phyloP scores from a whole-genome alignment of 768 basidiomycete genomes.

The Leccinum subgranulosum region DNA sequence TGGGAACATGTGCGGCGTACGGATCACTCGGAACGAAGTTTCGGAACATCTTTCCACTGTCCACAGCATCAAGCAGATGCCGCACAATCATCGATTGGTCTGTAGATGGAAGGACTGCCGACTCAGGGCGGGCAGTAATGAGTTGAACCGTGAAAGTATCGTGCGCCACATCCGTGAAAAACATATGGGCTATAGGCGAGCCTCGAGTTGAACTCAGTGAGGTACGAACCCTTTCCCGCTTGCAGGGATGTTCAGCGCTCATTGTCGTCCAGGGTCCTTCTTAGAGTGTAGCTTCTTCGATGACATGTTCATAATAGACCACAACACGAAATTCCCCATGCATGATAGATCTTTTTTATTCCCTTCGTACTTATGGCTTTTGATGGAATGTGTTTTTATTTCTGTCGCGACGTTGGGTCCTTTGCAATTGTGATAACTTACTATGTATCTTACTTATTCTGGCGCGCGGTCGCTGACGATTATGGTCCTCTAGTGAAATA shows the following conservation, averaged over 20 bases:
- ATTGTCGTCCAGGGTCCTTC: background rate
- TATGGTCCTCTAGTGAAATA: background rate
- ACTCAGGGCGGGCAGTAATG: background rate
- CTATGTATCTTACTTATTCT: background rate
- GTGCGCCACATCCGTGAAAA: conserved; percentile 13
- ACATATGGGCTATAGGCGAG: conserved; percentile 13
- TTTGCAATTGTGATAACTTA: too few species aligned
- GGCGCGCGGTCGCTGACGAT: background rate
- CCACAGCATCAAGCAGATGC: conserved; percentile 1
- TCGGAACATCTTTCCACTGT: conserved; percentile 7
- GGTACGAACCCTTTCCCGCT: background rate
- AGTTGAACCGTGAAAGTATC: conserved; percentile 16
- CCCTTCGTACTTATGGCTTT: background rate
- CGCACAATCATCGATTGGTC: fast-evolving
- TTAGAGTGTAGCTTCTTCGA: too few species aligned
- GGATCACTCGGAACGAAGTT: background rate
- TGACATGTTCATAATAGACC: background rate
- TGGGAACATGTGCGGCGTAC: background rate
- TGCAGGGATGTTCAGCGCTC: background rate
- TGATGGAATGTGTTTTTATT: background rate
- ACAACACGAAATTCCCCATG: too few species aligned
- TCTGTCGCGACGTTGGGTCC: background rate
- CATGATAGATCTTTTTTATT: background rate
- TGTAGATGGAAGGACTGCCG: conserved; percentile 15
- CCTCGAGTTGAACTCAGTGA: background rate